These are phyloP conservation scores for Fistulifera pelliculosa DNA, from an alignment of 108 stramenopile genomes.

Conservation along the genomic window DNA sequence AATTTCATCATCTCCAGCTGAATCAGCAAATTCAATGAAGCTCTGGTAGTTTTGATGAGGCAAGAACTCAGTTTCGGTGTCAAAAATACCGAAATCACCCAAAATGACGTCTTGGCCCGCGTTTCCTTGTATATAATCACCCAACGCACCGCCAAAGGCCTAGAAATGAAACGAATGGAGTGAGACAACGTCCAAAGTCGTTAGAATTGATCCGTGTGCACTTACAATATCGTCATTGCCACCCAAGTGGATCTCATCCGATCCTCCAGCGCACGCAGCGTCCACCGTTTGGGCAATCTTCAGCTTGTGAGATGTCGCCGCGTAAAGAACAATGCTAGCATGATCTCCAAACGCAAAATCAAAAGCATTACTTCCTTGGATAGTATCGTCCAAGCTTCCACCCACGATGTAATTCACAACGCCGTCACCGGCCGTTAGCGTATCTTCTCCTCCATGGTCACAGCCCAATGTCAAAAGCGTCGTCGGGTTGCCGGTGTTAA, in stretches of 20 bases:
- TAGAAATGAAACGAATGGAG: no score
- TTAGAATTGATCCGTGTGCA: no score
- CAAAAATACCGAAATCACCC: conserved; percentile 22
- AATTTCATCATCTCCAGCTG: conserved; percentile 12
- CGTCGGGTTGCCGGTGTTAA: conserved; percentile 8
- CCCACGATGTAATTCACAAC: conserved; percentile 16
- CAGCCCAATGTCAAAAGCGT: conserved; percentile 11
- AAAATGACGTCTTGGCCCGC: conserved; percentile 21
- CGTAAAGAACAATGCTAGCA: conserved; percentile 12
- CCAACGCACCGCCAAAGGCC: conserved; percentile 19
- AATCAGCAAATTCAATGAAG: conserved; percentile 8
- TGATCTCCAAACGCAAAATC: conserved; percentile 30
- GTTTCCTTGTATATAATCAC: conserved; percentile 18
- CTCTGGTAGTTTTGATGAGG: conserved; percentile 1
- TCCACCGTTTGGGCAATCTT: conserved; percentile 8
- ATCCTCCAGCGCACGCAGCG: conserved; percentile 15
- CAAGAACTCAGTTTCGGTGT: background rate
- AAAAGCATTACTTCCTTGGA: conserved; percentile 3
- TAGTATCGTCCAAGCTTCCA: conserved; percentile 8
- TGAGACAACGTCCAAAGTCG: no score
- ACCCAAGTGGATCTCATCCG: conserved; percentile 18
- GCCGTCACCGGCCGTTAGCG: conserved; percentile 13
- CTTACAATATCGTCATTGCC: conserved; percentile 19
- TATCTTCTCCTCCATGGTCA: conserved; percentile 10
- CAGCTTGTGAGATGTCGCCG: conserved; percentile 12